A percentile compares a stretch with the other conserved stretches of the same genome.
Conservation (phyloP, 208 protist genomes). For the Trypanosoma rangeli region DNA sequence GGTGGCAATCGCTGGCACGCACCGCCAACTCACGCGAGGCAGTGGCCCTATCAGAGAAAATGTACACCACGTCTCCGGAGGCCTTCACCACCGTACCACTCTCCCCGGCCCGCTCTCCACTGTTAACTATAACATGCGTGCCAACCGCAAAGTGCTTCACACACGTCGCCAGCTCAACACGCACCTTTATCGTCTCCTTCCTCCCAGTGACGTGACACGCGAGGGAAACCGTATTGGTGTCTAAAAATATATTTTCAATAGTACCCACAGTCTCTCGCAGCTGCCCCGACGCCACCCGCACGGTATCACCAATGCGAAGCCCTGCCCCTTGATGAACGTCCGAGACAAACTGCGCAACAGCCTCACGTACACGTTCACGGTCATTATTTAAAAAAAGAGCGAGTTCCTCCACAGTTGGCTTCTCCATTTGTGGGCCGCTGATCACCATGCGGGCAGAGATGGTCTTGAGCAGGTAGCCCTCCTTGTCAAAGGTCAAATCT, state of each 20-base stretch:
- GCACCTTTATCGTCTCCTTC: constrained; percentile 58
- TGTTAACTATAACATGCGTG: constrained; percentile 83
- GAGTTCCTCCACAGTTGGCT: constrained; percentile 80
- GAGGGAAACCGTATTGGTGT: constrained; percentile 66
- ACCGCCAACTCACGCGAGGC: constrained; percentile 68
- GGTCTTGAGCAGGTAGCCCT: constrained; percentile 83
- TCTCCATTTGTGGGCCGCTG: constrained; percentile 58
- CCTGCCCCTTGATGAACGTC: constrained; percentile 9
- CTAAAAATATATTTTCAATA: constrained; percentile 76
- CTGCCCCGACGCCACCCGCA: constrained; percentile 77
- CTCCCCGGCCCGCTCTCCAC: constrained; percentile 75
- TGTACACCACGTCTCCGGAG: constrained; percentile 62
- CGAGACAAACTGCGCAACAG: constrained; percentile 33
- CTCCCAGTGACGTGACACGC: constrained; percentile 59
- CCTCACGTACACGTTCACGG: constrained; percentile 68
- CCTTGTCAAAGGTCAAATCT: constrained; percentile 80
- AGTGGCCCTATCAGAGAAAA: constrained; percentile 74
- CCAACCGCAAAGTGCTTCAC: constrained; percentile 84
- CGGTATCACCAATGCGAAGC: constrained; percentile 66
- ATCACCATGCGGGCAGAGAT: constrained; percentile 77
- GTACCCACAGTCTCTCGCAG: constrained; percentile 70
- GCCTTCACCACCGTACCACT: constrained; percentile 87
- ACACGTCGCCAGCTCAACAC: constrained; percentile 77
- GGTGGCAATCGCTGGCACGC: constrained; percentile 81
- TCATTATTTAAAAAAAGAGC: constrained; percentile 88